These are phyloP conservation scores for Sechiopsis laciniata DNA, from an alignment of 306 rosid species.

Conservation along the genomic window DNA sequence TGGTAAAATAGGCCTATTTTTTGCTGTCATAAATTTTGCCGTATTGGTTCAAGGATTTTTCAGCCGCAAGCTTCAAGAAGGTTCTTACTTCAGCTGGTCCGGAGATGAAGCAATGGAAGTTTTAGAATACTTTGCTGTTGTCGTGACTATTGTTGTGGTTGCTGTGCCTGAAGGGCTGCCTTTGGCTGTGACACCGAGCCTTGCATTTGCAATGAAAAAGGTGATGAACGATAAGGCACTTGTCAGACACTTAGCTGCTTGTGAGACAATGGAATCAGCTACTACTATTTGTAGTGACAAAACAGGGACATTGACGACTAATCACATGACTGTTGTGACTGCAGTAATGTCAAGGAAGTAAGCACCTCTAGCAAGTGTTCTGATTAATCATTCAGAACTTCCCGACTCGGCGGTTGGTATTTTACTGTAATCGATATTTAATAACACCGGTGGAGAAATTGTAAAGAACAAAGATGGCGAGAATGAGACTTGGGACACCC, in stretches of 20 bases:
- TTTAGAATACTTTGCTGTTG: conserved; percentile 84
- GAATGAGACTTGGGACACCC: conserved; percentile 82
- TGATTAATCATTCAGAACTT: conserved; percentile 47
- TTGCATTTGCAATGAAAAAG: conserved; percentile 97
- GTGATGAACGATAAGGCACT: conserved; percentile 99
- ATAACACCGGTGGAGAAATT: conserved; percentile 96
- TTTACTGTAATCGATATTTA: conserved; percentile 79
- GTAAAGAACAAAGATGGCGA: conserved; percentile 57
- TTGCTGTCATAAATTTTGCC: conserved; percentile 80
- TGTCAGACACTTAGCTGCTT: conserved; percentile 92
- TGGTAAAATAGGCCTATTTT: conserved; percentile 92
- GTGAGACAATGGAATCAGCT: conserved; percentile 99
- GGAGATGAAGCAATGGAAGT: conserved; percentile 78
- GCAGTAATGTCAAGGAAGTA: conserved; percentile 65
- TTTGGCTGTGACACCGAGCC: conserved; percentile 94
- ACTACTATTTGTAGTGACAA: conserved; percentile 96
- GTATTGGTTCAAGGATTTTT: conserved; percentile 90
- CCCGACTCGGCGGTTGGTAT: conserved; percentile 53
- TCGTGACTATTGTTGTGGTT: conserved; percentile 94
- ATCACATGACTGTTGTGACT: conserved; percentile 90
- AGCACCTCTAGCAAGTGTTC: conserved; percentile 40
- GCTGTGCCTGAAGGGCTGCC: conserved; percentile 99
- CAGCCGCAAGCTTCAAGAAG: conserved; percentile 68
- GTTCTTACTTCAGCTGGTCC: conserved; percentile 75
- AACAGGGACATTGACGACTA: conserved; percentile 93